These are phyloP conservation scores for Shiraia sp. DNA, from an alignment of 2,329 filamentous ascomycete species.

Conservation along the genomic window DNA sequence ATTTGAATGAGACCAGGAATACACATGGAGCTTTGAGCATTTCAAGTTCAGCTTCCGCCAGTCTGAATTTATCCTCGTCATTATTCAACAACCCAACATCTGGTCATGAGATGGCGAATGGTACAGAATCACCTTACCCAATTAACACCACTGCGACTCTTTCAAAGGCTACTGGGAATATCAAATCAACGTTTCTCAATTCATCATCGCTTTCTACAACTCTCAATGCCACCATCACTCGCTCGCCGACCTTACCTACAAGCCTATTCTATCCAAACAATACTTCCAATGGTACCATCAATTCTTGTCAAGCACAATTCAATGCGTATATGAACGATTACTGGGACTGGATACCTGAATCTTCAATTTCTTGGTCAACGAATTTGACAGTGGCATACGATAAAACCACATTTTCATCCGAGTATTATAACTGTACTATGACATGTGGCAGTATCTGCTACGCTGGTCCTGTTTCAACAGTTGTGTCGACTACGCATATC, in stretches of 20 bases:
- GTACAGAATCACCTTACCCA: not conserved
- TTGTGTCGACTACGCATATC: conserved; percentile 6
- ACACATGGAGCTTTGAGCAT: too few relatives aligned
- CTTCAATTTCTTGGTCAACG: not conserved
- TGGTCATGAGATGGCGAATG: too few relatives aligned
- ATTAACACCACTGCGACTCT: not conserved
- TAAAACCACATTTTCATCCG: conserved; percentile 4
- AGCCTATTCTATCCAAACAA: not conserved
- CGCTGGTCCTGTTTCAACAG: conserved; percentile 10
- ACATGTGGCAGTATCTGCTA: conserved; percentile 20
- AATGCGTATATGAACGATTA: conserved; percentile 2
- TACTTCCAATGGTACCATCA: conserved; percentile 1
- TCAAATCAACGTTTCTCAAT: not conserved
- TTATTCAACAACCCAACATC: too few relatives aligned
- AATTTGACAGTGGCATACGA: conserved; percentile 7
- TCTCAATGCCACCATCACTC: not conserved
- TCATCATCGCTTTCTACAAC: too few relatives aligned
- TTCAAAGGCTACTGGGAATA: not conserved
- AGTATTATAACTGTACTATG: conserved; percentile 11
- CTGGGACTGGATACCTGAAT: not conserved
- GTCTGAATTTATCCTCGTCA: too few relatives aligned
- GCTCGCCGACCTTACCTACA: not conserved
- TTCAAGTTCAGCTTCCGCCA: too few relatives aligned
- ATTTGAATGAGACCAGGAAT: too few relatives aligned
- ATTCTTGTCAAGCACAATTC: conserved; percentile 6